Evolutionary conservation across 306 rosid genomes (phyloP), one percentile per base, ranked within the genome.

Genomic region (Erythrophleum fordii): DNA sequence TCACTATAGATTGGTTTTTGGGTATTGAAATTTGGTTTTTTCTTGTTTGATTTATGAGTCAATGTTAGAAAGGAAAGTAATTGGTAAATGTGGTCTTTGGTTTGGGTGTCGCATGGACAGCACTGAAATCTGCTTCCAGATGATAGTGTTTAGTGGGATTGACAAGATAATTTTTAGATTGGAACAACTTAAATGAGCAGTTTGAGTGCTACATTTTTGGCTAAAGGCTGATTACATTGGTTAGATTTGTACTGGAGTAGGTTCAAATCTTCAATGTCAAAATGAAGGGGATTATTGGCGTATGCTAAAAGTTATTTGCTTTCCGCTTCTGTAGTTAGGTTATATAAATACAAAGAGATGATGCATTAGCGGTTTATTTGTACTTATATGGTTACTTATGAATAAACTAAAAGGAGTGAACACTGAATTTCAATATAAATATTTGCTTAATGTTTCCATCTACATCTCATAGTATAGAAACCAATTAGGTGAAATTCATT

Each of bases 231-330:
- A 23, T 59, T 16, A 46, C 35, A 23, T 59, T 59, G 35, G 66
- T 59, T 26, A 25, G 18, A 26, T 25, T 12, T 74, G 69, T 68
- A 8, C 3, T 42, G 56, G 25, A 75, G 70, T 41, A 51, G 69
- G 71, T 75, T 59, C 4, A 11, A 1, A 22, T 48, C 14, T 68
- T 3, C 60, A 7, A 44, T 16, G 41, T 83, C 28, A 64, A 72
- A 49, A 58, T 58, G 69, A 73, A 73, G 81, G 4, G 16, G 13
- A 31, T 73, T 60, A n/a, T 39, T 73, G 23, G 28, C 60, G 69
- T 46, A 26, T 77, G 37, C 31, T 14, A 55, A 41, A 41, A 16
- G 29, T 75, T 68, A 16, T 62, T 76, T 55, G 4, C 1, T 75
- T 55, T 0, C 31, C 31, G 44, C 17, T 66, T 66, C 69, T 25